phyloP scores from a whole-genome alignment of 106 monocot species.

The Platanthera zijinensis region DNA sequence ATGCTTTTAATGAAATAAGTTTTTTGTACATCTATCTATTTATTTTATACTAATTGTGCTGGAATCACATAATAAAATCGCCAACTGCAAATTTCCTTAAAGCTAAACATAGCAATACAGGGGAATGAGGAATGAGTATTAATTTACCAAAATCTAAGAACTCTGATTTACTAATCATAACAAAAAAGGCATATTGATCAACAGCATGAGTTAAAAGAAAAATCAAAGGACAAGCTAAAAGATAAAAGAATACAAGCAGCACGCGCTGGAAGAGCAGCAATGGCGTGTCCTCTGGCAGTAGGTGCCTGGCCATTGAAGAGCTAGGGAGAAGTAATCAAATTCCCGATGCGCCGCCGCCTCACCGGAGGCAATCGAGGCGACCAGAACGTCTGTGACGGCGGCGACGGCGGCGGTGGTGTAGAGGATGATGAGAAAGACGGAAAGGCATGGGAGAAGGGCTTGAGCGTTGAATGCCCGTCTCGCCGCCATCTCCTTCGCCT shows the following conservation, averaged over 20 bases:
- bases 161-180: not conserved
- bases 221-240: not conserved
- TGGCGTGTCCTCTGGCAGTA: conserved; percentile 34
- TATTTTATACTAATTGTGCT: too few relatives aligned
- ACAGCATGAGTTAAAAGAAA: not conserved
- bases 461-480: not conserved
- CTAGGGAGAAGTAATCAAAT: conserved; percentile 59
- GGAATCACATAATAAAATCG: not conserved
- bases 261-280: conserved; percentile 59
- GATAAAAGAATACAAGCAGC: conserved; percentile 27
- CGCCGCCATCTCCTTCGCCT: not conserved
- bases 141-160: not conserved
- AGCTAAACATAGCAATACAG: not conserved
- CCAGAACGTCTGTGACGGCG: not conserved
- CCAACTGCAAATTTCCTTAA: not conserved
- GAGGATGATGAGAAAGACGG: not conserved
- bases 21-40: too few relatives aligned
- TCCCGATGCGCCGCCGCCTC: conserved; percentile 20
- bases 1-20: too few relatives aligned
- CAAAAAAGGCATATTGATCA: not conserved
- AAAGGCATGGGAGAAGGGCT: not conserved
- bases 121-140: not conserved
- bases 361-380: not conserved
- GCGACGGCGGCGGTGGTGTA: not conserved
- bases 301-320: conserved; percentile 68